Evolutionary conservation across 441 rosid genomes (phyloP).

Genomic region (Brassica hybrid): DNA sequence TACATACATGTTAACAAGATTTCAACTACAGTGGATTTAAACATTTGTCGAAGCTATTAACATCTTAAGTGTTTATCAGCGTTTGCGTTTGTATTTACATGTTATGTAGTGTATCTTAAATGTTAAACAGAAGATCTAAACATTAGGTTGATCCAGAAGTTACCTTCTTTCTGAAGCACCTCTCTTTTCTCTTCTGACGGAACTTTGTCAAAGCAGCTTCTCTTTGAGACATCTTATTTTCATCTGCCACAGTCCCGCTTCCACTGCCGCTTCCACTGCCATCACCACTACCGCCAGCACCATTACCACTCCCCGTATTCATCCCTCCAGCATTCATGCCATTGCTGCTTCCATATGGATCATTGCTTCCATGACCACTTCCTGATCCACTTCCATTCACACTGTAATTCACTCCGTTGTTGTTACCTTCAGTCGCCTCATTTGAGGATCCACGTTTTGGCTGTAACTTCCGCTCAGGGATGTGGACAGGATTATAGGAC

Average conservation of each 20-base stretch:
- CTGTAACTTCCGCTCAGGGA: conserved; percentile 36
- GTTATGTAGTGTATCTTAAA: background rate
- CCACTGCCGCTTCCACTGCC: conserved; percentile 46
- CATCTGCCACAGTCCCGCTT: conserved; percentile 35
- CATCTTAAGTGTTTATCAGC: too few relatives aligned
- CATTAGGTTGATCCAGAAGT: background rate
- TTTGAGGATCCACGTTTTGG: conserved; percentile 63
- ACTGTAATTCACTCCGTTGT: conserved; percentile 53
- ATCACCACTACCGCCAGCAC: conserved; percentile 50
- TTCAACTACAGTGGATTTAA: too few relatives aligned
- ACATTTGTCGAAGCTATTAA: too few relatives aligned
- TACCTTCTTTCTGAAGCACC: conserved; percentile 90
- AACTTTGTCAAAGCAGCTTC: conserved; percentile 81
- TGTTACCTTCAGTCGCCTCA: conserved; percentile 44
- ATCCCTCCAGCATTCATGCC: conserved; percentile 50
- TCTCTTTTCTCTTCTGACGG: conserved; percentile 86
- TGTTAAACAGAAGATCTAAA: background rate
- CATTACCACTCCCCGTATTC: conserved; percentile 55
- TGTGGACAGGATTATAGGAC: conserved; percentile 29
- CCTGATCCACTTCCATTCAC: conserved; percentile 73
- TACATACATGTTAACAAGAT: too few relatives aligned
- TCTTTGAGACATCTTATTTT: conserved; percentile 53
- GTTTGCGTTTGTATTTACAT: too few relatives aligned
- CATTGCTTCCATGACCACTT: conserved; percentile 65
- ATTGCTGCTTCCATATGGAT: conserved; percentile 52